Conservation (phyloP, 805 yeast genomes). For the Candida tammaniensis region DNA sequence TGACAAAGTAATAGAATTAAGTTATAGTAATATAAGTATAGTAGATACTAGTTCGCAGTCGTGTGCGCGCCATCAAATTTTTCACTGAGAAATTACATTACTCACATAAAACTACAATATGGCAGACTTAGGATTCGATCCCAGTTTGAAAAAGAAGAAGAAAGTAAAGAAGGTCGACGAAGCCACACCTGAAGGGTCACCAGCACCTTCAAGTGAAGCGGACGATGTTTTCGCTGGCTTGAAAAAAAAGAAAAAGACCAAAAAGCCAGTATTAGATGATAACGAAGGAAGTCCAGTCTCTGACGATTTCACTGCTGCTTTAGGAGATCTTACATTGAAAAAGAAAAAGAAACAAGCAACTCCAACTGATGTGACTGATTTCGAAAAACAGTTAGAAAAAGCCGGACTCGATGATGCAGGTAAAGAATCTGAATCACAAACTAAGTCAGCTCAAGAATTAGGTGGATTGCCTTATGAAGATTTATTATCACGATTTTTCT, state of each 20-base stretch:
- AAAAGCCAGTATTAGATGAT: conserved; percentile 30
- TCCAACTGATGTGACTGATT: conserved; percentile 64
- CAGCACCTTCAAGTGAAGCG: conserved; percentile 35
- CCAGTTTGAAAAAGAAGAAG: conserved; percentile 76
- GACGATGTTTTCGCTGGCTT: conserved; percentile 70
- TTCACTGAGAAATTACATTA: conserved; percentile 4
- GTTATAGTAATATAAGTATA: no score
- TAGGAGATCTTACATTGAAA: conserved; percentile 47
- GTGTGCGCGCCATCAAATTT: conserved; percentile 10
- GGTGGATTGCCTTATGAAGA: conserved; percentile 72
- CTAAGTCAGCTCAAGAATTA: conserved; percentile 25
- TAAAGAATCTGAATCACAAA: conserved; percentile 24
- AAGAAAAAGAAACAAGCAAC: conserved; percentile 83
- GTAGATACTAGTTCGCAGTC: conserved; percentile 5
- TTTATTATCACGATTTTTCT: conserved; percentile 81
- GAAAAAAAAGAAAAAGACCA: conserved; percentile 76
- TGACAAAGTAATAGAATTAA: not conserved
- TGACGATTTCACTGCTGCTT: conserved; percentile 33
- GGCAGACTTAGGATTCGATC: conserved; percentile 68
- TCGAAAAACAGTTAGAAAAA: conserved; percentile 83
- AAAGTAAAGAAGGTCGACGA: conserved; percentile 51
- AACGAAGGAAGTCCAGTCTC: conserved; percentile 21
- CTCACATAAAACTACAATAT: conserved; percentile 16
- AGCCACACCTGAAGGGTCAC: conserved; percentile 22
- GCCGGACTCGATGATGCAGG: conserved; percentile 71